Conservation (phyloP, 192 early-diverging fungal species). For the Piromyces sp. region DNA sequence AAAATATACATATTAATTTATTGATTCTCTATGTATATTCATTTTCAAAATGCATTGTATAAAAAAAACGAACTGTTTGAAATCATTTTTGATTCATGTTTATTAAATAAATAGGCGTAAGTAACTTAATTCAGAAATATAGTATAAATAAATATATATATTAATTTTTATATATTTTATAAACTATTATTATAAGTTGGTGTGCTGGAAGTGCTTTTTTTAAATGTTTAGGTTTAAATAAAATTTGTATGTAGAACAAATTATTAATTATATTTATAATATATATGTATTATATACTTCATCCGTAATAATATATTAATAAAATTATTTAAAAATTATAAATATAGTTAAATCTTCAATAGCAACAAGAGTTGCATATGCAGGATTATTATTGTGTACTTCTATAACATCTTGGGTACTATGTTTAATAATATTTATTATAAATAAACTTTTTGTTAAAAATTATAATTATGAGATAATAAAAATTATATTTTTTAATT, state of each 20-base stretch:
- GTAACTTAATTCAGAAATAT: neutral
- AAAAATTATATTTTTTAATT: too few species aligned
- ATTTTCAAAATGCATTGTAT: too few species aligned
- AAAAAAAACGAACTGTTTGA: too few species aligned
- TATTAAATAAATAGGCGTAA: too few species aligned
- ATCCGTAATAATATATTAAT: too few species aligned
- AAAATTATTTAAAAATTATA: too few species aligned
- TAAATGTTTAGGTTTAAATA: neutral
- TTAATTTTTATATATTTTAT: neutral
- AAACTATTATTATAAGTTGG: neutral
- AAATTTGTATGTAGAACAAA: neutral
- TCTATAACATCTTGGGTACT: conserved; percentile 61
- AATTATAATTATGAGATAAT: neutral
- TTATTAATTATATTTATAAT: neutral
- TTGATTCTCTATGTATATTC: too few species aligned
- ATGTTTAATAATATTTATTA: too few species aligned
- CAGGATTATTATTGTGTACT: conserved; percentile 42
- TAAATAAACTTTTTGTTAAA: too few species aligned
- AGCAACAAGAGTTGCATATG: conserved; percentile 51
- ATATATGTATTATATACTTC: neutral
- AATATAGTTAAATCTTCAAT: conserved; percentile 22
- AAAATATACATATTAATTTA: too few species aligned
- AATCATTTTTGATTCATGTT: too few species aligned
- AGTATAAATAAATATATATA: neutral
- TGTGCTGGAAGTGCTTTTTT: neutral